Base-by-base conservation (phyloP, 2,329 filamentous ascomycete species). In the Alternaria burnsii region DNA sequence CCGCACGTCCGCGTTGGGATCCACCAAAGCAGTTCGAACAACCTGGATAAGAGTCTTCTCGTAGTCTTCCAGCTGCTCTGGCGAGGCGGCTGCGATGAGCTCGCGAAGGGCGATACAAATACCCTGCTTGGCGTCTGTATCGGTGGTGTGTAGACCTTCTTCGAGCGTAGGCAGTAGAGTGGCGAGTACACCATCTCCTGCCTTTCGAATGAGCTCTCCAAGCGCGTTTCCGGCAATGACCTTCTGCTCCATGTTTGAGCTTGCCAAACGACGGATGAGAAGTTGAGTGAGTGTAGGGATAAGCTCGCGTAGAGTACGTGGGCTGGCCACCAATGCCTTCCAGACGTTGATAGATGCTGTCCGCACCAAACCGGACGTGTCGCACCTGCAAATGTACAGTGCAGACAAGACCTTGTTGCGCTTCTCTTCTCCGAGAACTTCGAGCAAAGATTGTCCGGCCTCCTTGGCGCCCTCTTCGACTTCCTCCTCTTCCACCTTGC, bases 181-280 rank as follows among this genome's bases (percentile, higher is more conserved):
- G 24, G 93, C 88, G 65, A 99, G 84, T 58, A 99, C 94, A 57
- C 93, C 91, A 78, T 99, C 95, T 63, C 96, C 95, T 73, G 95
- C 94, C 80, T 97, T 97, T 73, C 95, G 90, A 74, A 99, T 98
- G 68, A 99, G 88, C 78, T 99, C 95, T 74, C 95, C 95, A 57
- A 99, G 86, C 50, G 95, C 93, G 78, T 98, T 98, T 78, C 94
- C 94, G 68, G 96, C 95, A 83, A 99, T 99, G 70, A 97, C 91
- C 83, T 97, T 98, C 80, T 99, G 95, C 79, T 99, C 95, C 90
- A 97, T 94, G 75, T 97, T 98, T 46, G 94, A 91, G 78, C 94
- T 98, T 63, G 93, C 95, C 69, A 99, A 87, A 50, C 95, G 91
- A 61, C 92, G 89, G 76, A 99, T 98, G 71, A 99, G 91, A 65